These are phyloP conservation scores for Wickerhamiella azymoides DNA, from an alignment of 805 yeast genomes.

Conservation along the genomic window DNA sequence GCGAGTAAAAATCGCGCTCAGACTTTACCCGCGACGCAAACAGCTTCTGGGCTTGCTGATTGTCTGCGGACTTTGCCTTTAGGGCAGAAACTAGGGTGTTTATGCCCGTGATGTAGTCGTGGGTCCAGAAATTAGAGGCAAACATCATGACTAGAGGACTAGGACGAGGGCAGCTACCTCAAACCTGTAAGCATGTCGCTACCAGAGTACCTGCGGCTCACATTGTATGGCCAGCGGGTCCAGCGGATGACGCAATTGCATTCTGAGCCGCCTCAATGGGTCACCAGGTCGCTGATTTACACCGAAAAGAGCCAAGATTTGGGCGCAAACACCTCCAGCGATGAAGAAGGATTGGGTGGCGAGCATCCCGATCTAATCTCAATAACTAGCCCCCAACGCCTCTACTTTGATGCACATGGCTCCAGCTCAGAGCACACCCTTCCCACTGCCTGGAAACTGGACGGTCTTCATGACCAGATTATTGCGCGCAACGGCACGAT, in stretches of 20 bases:
- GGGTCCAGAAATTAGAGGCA: constrained; percentile 24
- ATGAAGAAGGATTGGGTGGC: not conserved
- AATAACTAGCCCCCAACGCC: not conserved
- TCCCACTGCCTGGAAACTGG: not conserved
- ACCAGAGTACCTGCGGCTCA: constrained; percentile 9
- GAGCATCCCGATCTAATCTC: not conserved
- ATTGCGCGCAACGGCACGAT: not conserved
- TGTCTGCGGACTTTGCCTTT: constrained; percentile 43
- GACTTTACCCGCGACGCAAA: constrained; percentile 50
- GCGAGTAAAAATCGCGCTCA: constrained; percentile 47
- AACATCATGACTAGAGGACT: constrained; percentile 12
- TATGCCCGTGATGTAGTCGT: constrained; percentile 25
- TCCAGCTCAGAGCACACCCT: not conserved
- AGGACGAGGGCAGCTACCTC: too few relatives aligned
- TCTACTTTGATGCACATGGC: not conserved
- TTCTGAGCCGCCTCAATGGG: constrained; percentile 3
- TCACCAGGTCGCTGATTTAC: constrained; percentile 2
- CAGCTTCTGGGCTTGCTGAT: constrained; percentile 46
- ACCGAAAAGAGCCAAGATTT: not conserved
- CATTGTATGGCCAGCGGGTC: constrained; percentile 4
- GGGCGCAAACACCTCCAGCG: not conserved
- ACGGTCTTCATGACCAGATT: not conserved
- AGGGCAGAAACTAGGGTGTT: constrained; percentile 31
- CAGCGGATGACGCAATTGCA: not conserved
- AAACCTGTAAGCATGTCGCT: not conserved